These are phyloP conservation scores for Populus euphratica DNA, from an alignment of 345 rosid genomes.

Conservation along the genomic window DNA sequence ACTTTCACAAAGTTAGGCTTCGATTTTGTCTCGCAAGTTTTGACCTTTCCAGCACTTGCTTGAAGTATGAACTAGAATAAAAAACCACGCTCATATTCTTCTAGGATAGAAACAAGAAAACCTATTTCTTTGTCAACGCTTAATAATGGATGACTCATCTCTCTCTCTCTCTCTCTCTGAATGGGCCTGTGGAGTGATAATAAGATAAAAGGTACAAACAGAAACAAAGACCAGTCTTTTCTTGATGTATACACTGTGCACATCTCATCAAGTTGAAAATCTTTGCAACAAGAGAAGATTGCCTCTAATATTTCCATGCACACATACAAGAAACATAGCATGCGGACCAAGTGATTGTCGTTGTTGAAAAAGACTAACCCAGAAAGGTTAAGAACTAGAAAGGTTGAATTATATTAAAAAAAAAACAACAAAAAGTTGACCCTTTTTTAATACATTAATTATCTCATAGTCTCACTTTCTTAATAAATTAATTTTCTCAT, in stretches of 20 bases:
- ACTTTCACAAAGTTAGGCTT: conserved; percentile 7
- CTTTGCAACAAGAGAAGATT: neutral
- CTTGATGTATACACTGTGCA: conserved; percentile 3
- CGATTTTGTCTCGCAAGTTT: conserved; percentile 15
- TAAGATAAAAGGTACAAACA: neutral
- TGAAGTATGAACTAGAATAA: neutral
- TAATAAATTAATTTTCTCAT: too few relatives aligned
- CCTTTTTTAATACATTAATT: too few relatives aligned
- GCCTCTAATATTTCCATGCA: conserved; percentile 18
- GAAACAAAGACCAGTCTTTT: neutral
- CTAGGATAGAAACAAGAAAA: conserved; percentile 8
- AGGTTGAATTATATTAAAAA: too few relatives aligned
- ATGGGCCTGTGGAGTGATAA: neutral
- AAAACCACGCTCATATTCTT: neutral
- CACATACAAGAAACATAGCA: conserved; percentile 1
- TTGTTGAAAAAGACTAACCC: conserved; percentile 21
- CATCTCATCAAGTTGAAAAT: conserved; percentile 4
- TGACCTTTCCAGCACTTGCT: conserved; percentile 5
- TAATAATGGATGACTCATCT: conserved; percentile 23
- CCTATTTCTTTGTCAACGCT: conserved; percentile 27
- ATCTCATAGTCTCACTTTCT: too few relatives aligned
- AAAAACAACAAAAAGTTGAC: too few relatives aligned
- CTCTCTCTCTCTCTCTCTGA: conserved; percentile 6
- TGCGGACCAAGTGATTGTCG: conserved; percentile 42
- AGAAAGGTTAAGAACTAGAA: conserved; percentile 1